phyloP scores from a whole-genome alignment of 805 yeast genomes.

The Cyberlindnera meyerae region DNA sequence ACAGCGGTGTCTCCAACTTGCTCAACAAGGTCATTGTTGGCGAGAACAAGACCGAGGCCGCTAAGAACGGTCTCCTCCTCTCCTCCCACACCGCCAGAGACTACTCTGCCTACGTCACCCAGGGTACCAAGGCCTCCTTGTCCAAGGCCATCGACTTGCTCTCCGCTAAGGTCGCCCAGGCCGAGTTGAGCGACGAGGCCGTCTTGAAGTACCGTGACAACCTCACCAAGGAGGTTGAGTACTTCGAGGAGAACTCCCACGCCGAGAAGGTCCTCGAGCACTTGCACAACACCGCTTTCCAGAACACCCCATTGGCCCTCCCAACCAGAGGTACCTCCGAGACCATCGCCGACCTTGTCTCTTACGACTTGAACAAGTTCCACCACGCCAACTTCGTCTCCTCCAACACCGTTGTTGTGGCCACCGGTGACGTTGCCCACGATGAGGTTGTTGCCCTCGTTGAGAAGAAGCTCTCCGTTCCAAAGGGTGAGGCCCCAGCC shows the following conservation, averaged over 20 bases:
- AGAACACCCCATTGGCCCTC: conserved; percentile 73
- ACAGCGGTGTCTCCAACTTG: conserved; percentile 74
- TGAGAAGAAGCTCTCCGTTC: conserved; percentile 43
- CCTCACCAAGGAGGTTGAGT: conserved; percentile 43
- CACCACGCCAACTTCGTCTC: conserved; percentile 52
- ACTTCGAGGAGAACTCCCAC: conserved; percentile 52
- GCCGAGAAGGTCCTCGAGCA: conserved; percentile 61
- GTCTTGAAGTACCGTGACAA: conserved; percentile 43
- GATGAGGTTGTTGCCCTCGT: conserved; percentile 64
- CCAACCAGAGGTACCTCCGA: conserved; percentile 75
- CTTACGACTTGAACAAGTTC: conserved; percentile 54
- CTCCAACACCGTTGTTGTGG: conserved; percentile 64
- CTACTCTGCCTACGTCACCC: conserved; percentile 56
- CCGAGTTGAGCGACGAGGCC: conserved; percentile 38
- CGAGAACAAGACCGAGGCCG: conserved; percentile 31
- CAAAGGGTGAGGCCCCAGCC: conserved; percentile 48
- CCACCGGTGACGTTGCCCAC: conserved; percentile 67
- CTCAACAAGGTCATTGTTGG: conserved; percentile 46
- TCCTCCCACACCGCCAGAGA: conserved; percentile 56
- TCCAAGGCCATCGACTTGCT: conserved; percentile 49
- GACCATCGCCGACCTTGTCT: conserved; percentile 51
- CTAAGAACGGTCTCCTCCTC: conserved; percentile 51
- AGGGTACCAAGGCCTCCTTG: conserved; percentile 45
- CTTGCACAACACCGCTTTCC: conserved; percentile 80
- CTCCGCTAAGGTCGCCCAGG: conserved; percentile 35